Base-by-base conservation (phyloP, 768 basidiomycete species). In the Lactarius deliciosus region DNA sequence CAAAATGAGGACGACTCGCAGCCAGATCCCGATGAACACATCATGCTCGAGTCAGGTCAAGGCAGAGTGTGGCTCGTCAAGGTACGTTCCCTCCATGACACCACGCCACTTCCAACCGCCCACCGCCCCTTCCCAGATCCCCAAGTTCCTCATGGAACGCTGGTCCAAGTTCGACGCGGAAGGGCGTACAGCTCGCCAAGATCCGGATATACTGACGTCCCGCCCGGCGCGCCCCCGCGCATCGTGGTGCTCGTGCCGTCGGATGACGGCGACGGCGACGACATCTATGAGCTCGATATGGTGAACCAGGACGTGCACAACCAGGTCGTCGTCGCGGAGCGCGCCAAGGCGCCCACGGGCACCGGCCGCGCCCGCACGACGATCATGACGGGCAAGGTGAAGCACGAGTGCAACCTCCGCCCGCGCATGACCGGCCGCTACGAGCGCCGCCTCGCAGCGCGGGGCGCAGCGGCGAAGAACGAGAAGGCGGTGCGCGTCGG, bases 281-380 rank as follows among this genome's bases (percentile, higher is more conserved):
- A 90, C 72, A 84, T 87, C 75, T 98, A 94, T 78, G 91, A 94
- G 71, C 81, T 98, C 40, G 89, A 92, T 53, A 92, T 96, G 85
- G 86, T 94, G 53, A 90, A 92, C 68, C 89, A 92, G 68, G 77
- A 85, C 38, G 89, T 92, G 10, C 90, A 91, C 71, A 95, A 94
- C 77, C 89, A 94, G 76, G 83, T 91, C 64, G 91, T 94, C 34
- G 85, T 94, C 41, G 92, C 91, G 0, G 91, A 94, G 76, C 85
- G 88, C 61, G 88, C 88, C 28, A 93, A 91, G 72, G 89, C 81
- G 60, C 85, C 75, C 38, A 74, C 82, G 43, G 76, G 80, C 36
- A 75, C 79, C 68, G 63, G 77, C 2, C 83, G 90, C 11, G 88
- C 90, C 11, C 83, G 90, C 40, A 90, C 88, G 60, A 91, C 89